A percentile compares a stretch with the other conserved stretches of the same genome.
Conservation (phyloP, 495 filamentous ascomycete genomes). For the Daldinia grandis region DNA sequence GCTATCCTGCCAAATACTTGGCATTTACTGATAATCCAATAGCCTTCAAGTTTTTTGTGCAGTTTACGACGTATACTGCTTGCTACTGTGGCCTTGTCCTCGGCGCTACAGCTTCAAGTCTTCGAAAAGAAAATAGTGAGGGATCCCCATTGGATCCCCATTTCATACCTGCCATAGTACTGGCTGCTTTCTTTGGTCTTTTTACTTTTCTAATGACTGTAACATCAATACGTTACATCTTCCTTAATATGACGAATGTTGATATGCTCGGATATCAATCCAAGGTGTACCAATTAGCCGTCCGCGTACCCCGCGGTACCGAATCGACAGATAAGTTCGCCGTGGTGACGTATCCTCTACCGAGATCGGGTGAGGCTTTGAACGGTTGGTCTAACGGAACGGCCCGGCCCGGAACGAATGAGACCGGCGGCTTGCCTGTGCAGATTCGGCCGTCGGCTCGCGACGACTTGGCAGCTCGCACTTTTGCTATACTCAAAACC, state of each 20-base stretch:
- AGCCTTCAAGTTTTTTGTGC: conserved; percentile 88
- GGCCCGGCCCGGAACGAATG: background rate
- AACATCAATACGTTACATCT: conserved; percentile 72
- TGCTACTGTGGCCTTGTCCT: conserved; percentile 73
- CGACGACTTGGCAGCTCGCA: conserved; percentile 61
- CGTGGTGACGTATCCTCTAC: conserved; percentile 54
- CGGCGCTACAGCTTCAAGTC: conserved; percentile 52
- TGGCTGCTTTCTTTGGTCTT: conserved; percentile 72
- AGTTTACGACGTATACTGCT: conserved; percentile 77
- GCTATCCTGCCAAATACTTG: background rate
- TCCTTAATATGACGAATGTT: conserved; percentile 80
- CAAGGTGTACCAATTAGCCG: conserved; percentile 75
- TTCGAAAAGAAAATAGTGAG: conserved; percentile 36
- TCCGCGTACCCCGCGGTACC: conserved; percentile 68
- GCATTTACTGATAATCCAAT: conserved; percentile 28
- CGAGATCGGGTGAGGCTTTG: conserved; percentile 30
- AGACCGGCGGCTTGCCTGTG: conserved; percentile 5
- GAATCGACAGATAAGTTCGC: conserved; percentile 51
- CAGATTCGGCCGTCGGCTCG: conserved; percentile 31
- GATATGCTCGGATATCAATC: conserved; percentile 72
- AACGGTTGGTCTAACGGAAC: conserved; percentile 23
- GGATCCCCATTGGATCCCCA: conserved; percentile 47
- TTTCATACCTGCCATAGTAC: conserved; percentile 48
- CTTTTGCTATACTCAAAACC: conserved; percentile 79
- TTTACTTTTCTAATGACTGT: conserved; percentile 78